Evolutionary conservation across 352 stramenopile genomes (phyloP).

Genomic region (Halophytophthora polymorphica): DNA sequence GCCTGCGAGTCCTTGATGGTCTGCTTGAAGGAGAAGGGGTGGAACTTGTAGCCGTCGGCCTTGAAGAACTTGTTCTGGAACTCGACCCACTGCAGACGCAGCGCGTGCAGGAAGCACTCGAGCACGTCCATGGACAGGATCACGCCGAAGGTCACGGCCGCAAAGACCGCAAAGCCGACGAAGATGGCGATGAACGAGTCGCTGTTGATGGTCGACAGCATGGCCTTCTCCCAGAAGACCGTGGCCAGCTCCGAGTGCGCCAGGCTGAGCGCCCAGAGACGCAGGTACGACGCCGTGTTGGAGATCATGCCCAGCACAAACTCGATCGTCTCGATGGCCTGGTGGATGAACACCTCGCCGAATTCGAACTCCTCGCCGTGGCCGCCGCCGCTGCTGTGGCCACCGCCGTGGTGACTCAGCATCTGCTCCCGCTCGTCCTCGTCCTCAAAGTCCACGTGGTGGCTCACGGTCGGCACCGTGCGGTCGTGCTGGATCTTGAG

Average conservation of each 20-base stretch:
- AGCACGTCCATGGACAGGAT: slow-evolving; percentile 99
- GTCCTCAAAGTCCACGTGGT: slow-evolving; percentile 82
- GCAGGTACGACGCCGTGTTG: slow-evolving; percentile 99
- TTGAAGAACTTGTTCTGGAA: slow-evolving; percentile 99
- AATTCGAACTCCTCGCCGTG: slow-evolving; percentile 91
- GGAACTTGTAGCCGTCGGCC: slow-evolving; percentile 96
- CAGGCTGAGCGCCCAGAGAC: slow-evolving; percentile 98
- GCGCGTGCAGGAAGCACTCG: slow-evolving; percentile 99
- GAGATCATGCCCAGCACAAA: slow-evolving; percentile 99
- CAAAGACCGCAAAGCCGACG: slow-evolving; percentile 91
- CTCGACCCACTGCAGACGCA: slow-evolving; percentile 99
- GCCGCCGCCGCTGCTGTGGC: slow-evolving; percentile 33
- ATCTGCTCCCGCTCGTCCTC: slow-evolving; percentile 60
- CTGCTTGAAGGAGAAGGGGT: slow-evolving; percentile 94
- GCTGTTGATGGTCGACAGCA: slow-evolving; percentile 96
- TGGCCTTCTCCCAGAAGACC: slow-evolving; percentile 99
- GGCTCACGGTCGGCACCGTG: slow-evolving; percentile 44
- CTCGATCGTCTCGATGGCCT: slow-evolving; percentile 99
- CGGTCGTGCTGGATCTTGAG: slow-evolving; percentile 76
- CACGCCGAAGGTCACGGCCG: slow-evolving; percentile 96
- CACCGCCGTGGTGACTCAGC: slow-evolving; percentile 40
- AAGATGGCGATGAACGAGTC: slow-evolving; percentile 97
- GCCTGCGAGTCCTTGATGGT: slow-evolving; percentile 68
- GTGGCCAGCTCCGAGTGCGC: slow-evolving; percentile 93
- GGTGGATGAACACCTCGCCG: slow-evolving; percentile 98